Conservation (phyloP, 2,329 filamentous ascomycete genomes). For the Fusarium sp. region DNA sequence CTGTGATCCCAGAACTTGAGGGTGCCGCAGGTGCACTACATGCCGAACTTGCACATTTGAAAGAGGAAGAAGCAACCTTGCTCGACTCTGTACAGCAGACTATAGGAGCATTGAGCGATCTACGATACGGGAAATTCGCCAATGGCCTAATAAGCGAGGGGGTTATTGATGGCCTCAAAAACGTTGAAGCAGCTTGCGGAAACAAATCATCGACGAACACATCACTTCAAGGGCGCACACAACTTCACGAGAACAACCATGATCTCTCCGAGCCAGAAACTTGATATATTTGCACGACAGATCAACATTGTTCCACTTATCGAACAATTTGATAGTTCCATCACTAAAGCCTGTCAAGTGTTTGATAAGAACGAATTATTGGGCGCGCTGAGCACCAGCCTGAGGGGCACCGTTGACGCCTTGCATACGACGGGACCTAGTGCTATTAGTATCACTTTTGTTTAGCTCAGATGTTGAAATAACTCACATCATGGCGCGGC, state of each 20-base stretch:
- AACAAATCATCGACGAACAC: slow-evolving; percentile 49
- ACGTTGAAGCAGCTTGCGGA: slow-evolving; percentile 68
- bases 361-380: slow-evolving; percentile 21
- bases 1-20: slow-evolving; percentile 75
- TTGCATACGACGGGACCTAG: slow-evolving; percentile 52
- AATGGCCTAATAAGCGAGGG: slow-evolving; percentile 72
- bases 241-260: slow-evolving; percentile 26
- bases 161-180: slow-evolving; percentile 70
- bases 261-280: slow-evolving; percentile 14
- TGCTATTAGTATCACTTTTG: slow-evolving; percentile 35
- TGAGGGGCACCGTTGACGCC: slow-evolving; percentile 23
- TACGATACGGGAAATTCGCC: slow-evolving; percentile 80
- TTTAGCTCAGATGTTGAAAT: background rate
- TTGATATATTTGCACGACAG: slow-evolving; percentile 24
- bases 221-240: slow-evolving; percentile 27
- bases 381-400: slow-evolving; percentile 25
- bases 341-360: slow-evolving; percentile 6
- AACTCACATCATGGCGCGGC: slow-evolving; percentile 79
- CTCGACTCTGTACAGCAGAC: slow-evolving; percentile 70
- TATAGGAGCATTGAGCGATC: slow-evolving; percentile 79
- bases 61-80: slow-evolving; percentile 70
- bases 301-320: slow-evolving; percentile 23
- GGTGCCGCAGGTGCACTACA: slow-evolving; percentile 72
- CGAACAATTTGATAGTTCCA: slow-evolving; percentile 9
- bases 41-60: slow-evolving; percentile 71